Base-by-base conservation (phyloP, 257 asterid species). In the Fraxinus anomala region DNA sequence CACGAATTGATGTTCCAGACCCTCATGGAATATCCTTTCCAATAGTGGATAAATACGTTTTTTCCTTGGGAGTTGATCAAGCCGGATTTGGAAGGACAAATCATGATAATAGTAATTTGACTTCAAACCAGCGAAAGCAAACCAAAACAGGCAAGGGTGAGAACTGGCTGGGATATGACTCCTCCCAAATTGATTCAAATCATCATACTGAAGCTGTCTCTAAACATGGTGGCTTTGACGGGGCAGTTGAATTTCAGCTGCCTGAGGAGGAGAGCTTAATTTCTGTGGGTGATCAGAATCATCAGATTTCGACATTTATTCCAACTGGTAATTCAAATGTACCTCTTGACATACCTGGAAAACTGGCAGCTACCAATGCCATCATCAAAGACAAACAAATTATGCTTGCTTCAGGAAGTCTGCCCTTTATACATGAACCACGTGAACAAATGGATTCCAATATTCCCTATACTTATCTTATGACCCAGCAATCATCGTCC, bases 261-360 rank as follows among this genome's bases (percentile, higher is more conserved):
- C 90, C 94, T 72, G 92, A 84, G 79, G 96, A 90, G 76, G 95
- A 88, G 51, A 89, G 85, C 85, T 76, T 89, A 61, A 78, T 88
- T 68, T 83, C 89, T 68, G 79, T 33, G 77, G 87, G 79, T 74
- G 91, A 87, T 79, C 88, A 70, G 65, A 84, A 81, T 68, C 84
- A 83, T 74, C 89, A 73, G 77, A 54, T 78, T 77, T 76, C 86
- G n/a, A 76, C 80, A 47, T 70, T 84, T 49, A 74, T 83, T 82
- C 83, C 87, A 1, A 80, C 85, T 73, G 84, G 89, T 76, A 82
- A 78, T 80, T 85, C 91, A 44, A 84, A 75, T 76, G 82, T 82
- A 36, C 82, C 89, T 42, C 87, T 84, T 79, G 83, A 85, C 85
- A 80, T 89, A 56, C 73, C 73, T 23, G 90, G 87, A 79, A 88